These are phyloP conservation scores for Triglochin maritima DNA, from an alignment of 106 monocot genomes.

Conservation along the genomic window DNA sequence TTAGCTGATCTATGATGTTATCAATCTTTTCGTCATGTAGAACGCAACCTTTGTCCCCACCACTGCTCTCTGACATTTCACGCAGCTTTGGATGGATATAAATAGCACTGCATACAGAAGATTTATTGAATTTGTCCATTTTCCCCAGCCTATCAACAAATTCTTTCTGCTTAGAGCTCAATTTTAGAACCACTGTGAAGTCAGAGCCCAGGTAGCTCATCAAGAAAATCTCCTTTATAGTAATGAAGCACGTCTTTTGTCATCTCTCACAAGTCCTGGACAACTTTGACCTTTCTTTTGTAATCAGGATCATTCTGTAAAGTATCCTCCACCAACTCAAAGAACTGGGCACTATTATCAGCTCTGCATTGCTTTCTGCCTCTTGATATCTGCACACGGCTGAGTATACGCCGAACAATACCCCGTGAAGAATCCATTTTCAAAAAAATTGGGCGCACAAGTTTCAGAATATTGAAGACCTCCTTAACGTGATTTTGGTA, in stretches of 20 bases:
- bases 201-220: constrained; percentile 78
- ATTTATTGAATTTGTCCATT: constrained; percentile 56
- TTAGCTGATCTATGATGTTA: not conserved
- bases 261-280: constrained; percentile 58
- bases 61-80: constrained; percentile 35
- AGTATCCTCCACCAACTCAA: constrained; percentile 67
- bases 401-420: constrained; percentile 40
- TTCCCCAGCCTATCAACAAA: constrained; percentile 20
- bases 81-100: constrained; percentile 52
- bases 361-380: constrained; percentile 12
- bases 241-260: constrained; percentile 77
- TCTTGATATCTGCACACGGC: constrained; percentile 41
- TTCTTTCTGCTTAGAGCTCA: constrained; percentile 42
- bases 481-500: constrained; percentile 87
- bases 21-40: constrained; percentile 18
- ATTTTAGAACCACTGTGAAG: constrained; percentile 53
- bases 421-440: constrained; percentile 35
- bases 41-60: constrained; percentile 19
- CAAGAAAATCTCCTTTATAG: constrained; percentile 83
- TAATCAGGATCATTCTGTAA: constrained; percentile 30
- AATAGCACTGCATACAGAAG: constrained; percentile 36
- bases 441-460: constrained; percentile 70
- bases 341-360: constrained; percentile 18
- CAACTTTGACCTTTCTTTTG: constrained; percentile 28
- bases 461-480: constrained; percentile 84